Evolutionary conservation across 305 asterid species (phyloP).

Genomic region (Solanum hybrid): DNA sequence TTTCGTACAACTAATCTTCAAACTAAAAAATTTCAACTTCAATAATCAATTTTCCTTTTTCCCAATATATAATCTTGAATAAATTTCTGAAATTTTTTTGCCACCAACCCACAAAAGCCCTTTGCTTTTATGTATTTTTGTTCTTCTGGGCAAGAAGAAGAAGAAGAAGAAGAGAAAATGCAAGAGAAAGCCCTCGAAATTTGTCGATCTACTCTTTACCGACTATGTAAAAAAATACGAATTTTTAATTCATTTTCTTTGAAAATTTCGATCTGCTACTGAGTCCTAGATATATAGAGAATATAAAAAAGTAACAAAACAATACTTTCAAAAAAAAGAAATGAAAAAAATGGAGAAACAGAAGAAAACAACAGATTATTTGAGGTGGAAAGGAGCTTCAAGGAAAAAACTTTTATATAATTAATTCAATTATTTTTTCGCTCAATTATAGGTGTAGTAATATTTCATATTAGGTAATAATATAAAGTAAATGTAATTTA

Average conservation of each 20-base stretch:
- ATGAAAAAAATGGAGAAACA: background rate
- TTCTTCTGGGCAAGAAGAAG: background rate
- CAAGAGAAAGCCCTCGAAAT: background rate
- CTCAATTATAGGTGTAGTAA: background rate
- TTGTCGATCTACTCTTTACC: slow-evolving; percentile 17
- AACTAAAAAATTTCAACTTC: background rate
- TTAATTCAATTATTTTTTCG: background rate
- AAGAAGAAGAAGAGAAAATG: background rate
- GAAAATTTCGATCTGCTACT: background rate
- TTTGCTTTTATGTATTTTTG: background rate
- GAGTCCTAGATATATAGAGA: background rate
- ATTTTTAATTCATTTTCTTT: background rate
- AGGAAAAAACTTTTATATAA: background rate
- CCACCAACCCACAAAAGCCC: background rate
- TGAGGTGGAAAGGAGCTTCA: background rate
- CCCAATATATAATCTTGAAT: background rate
- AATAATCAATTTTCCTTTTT: background rate
- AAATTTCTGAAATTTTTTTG: background rate
- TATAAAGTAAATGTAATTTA: background rate
- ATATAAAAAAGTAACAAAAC: background rate
- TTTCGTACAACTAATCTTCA: slow-evolving; percentile 22
- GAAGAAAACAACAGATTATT: background rate
- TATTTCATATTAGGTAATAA: background rate
- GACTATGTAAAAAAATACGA: background rate
- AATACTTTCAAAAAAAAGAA: background rate